These are phyloP conservation scores for Entophlyctis helioformis DNA, from an alignment of 192 early-diverging fungal genomes.

Conservation along the genomic window DNA sequence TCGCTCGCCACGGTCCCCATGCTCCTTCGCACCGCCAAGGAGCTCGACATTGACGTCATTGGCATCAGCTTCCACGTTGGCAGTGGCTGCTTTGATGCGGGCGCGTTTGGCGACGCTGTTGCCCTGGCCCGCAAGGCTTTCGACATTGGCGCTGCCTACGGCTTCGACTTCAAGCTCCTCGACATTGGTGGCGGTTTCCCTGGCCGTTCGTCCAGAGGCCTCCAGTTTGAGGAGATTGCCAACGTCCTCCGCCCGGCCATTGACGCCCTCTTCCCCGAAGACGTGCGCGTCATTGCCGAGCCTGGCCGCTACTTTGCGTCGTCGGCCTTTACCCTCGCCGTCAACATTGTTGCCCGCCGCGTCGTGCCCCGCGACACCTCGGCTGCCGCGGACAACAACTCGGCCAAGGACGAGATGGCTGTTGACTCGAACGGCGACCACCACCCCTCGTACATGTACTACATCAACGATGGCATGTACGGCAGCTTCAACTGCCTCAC, in stretches of 20 bases:
- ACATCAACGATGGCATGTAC: conserved; percentile 98
- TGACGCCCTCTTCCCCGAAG: conserved; percentile 63
- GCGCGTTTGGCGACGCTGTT: conserved; percentile 86
- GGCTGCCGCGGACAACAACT: background rate
- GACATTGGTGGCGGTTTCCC: conserved; percentile 93
- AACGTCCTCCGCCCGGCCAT: conserved; percentile 64
- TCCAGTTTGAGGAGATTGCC: conserved; percentile 79
- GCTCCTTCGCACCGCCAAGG: conserved; percentile 64
- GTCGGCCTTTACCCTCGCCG: conserved; percentile 86
- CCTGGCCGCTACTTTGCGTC: conserved; percentile 95
- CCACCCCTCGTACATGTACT: conserved; percentile 59
- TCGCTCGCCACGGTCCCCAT: conserved; percentile 49
- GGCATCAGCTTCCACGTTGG: conserved; percentile 95
- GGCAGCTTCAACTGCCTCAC: conserved; percentile 97
- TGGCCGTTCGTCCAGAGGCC: conserved; percentile 59
- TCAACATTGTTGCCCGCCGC: conserved; percentile 86
- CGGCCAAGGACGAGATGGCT: background rate
- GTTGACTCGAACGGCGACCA: conserved; percentile 23
- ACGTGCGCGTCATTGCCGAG: conserved; percentile 91
- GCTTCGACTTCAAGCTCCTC: conserved; percentile 49
- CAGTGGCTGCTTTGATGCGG: conserved; percentile 80
- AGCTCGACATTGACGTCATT: conserved; percentile 74
- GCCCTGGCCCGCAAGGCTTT: conserved; percentile 73
- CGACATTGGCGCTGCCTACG: conserved; percentile 66
- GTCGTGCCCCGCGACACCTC: conserved; percentile 38